phyloP scores from a whole-genome alignment of 345 rosid genomes.

The Salix arbutifolia region DNA sequence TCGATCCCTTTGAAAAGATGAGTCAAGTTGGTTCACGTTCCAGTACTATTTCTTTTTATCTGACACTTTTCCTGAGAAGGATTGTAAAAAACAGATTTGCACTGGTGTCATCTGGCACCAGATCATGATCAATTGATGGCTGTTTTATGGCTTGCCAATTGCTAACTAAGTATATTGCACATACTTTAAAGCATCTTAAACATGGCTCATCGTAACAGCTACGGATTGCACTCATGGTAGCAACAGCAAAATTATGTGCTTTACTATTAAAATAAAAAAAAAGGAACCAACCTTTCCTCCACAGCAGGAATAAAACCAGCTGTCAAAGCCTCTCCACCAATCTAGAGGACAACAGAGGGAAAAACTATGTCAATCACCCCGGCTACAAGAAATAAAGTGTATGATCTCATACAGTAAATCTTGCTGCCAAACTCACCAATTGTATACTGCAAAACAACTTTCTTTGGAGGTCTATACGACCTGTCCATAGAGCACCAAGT shows the following conservation, averaged over 20 bases:
- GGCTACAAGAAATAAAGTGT: neutral
- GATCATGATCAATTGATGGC: neutral
- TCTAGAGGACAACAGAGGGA: slow-evolving; percentile 46
- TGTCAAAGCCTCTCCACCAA: slow-evolving; percentile 92
- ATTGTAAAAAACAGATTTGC: neutral
- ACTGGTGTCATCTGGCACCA: neutral
- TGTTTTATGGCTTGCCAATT: neutral
- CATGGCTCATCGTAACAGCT: neutral
- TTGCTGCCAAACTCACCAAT: slow-evolving; percentile 46
- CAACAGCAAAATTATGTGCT: neutral
- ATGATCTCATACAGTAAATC: neutral
- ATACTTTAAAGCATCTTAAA: neutral
- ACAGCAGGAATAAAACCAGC: slow-evolving; percentile 61
- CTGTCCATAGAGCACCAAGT: slow-evolving; percentile 33
- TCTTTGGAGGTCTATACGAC: slow-evolving; percentile 87
- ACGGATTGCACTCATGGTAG: neutral
- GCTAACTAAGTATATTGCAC: neutral
- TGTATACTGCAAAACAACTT: slow-evolving; percentile 85
- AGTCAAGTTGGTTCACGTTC: neutral
- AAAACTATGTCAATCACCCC: slow-evolving; percentile 21
- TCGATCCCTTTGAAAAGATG: neutral
- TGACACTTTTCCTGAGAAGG: neutral
- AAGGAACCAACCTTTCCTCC: slow-evolving; percentile 73
- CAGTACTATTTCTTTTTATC: neutral
- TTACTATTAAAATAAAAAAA: neutral